Evolutionary conservation across 1,139 yeast species (phyloP).

Genomic region (Kluyveromyces sp.): DNA sequence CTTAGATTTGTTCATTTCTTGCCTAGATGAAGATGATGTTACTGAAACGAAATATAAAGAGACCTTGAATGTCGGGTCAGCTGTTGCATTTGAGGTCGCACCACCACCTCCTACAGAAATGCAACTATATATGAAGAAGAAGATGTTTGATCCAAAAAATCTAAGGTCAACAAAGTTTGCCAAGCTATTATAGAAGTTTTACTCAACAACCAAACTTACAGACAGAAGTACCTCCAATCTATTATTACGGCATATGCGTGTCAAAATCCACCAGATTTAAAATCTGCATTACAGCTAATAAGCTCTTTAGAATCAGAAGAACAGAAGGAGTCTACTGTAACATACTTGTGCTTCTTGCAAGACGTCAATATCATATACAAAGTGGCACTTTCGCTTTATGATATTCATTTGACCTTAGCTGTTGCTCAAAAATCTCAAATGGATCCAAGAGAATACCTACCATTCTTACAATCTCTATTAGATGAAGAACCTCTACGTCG

Average conservation of each 20-base stretch:
- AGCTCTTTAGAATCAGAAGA: slow-evolving; percentile 41
- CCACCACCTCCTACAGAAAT: slow-evolving; percentile 32
- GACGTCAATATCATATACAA: slow-evolving; percentile 80
- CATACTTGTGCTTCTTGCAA: slow-evolving; percentile 82
- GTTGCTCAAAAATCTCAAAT: slow-evolving; percentile 95
- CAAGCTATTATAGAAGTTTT: slow-evolving; percentile 57
- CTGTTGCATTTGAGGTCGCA: slow-evolving; percentile 26
- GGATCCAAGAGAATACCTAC: slow-evolving; percentile 95
- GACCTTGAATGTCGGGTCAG: slow-evolving; percentile 37
- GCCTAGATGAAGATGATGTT: slow-evolving; percentile 82
- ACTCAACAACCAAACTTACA: slow-evolving; percentile 41
- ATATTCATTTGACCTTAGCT: slow-evolving; percentile 67
- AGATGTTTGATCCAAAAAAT: slow-evolving; percentile 34
- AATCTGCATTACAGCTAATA: slow-evolving; percentile 62
- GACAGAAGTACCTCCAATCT: slow-evolving; percentile 60
- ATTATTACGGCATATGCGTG: slow-evolving; percentile 89
- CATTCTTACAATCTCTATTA: slow-evolving; percentile 77
- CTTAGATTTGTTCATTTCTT: slow-evolving; percentile 79
- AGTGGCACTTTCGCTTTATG: slow-evolving; percentile 75
- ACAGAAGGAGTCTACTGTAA: slow-evolving; percentile 55
- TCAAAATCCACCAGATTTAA: slow-evolving; percentile 78
- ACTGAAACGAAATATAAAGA: slow-evolving; percentile 75
- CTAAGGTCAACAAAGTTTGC: slow-evolving; percentile 75
- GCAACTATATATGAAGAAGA: slow-evolving; percentile 32
- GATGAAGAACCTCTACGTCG: slow-evolving; percentile 59